Evolutionary conservation across 345 rosid species (phyloP).

Genomic region (Eutrema heterophyllum): DNA sequence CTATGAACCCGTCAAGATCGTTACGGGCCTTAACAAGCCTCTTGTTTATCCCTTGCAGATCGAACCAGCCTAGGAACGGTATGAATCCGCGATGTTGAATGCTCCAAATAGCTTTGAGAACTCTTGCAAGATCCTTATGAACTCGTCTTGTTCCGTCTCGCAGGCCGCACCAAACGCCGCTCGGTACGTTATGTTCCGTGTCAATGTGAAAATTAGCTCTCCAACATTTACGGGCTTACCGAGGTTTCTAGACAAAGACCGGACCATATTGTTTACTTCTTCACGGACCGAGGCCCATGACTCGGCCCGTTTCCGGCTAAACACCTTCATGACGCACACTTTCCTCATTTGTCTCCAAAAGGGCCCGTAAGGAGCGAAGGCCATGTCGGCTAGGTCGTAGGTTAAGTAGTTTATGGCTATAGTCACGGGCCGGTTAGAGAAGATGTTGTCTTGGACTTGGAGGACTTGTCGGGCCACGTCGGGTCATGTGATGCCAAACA

Average conservation of each 20-base stretch:
- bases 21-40: constrained; percentile 63
- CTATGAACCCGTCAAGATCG: constrained; percentile 72
- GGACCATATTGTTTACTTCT: constrained; percentile 55
- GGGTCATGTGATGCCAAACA: constrained; percentile 60
- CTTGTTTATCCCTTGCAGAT: constrained; percentile 57
- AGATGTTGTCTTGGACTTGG: constrained; percentile 72
- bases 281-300: constrained; percentile 88
- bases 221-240: constrained; percentile 66
- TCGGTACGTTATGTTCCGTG: constrained; percentile 66
- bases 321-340: constrained; percentile 74
- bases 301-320: constrained; percentile 81
- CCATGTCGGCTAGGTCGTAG: constrained; percentile 89
- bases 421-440: constrained; percentile 80
- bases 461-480: constrained; percentile 72
- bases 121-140: constrained; percentile 75
- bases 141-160: constrained; percentile 65
- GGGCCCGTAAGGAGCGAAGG: constrained; percentile 91
- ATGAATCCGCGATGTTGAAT: constrained; percentile 79
- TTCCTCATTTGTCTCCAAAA: constrained; percentile 97
- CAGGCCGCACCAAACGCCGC: constrained; percentile 76
- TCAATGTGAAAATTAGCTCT: constrained; percentile 64
- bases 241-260: constrained; percentile 32
- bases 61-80: constrained; percentile 63
- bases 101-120: constrained; percentile 95
- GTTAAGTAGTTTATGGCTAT: constrained; percentile 73